Evolutionary conservation across 169 alveolate genomes (phyloP).

Genomic region (Plasmodium knowlesi): DNA sequence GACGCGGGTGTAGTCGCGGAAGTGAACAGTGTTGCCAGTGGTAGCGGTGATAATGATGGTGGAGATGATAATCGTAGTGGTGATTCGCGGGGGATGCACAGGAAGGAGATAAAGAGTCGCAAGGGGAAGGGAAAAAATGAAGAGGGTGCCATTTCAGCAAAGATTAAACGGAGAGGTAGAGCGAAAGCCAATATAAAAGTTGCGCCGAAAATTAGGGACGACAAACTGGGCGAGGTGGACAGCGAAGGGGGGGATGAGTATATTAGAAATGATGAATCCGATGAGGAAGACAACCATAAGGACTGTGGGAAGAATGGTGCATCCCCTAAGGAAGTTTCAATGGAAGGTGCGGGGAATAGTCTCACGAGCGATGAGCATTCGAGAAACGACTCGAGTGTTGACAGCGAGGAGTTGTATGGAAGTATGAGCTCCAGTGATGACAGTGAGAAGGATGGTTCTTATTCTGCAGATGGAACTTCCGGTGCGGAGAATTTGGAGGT

Average conservation of each 20-base stretch:
- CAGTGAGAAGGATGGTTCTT: background rate
- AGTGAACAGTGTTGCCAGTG: background rate
- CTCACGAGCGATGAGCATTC: background rate
- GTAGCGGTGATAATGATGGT: background rate
- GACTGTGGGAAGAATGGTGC: background rate
- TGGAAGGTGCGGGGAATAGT: background rate
- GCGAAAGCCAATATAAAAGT: background rate
- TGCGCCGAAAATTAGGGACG: background rate
- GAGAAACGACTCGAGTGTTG: background rate
- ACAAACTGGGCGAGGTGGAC: background rate
- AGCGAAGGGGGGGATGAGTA: background rate
- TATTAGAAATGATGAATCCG: background rate
- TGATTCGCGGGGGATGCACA: background rate
- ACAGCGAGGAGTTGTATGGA: slow-evolving; percentile 3
- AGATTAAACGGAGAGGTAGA: background rate
- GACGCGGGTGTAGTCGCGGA: background rate
- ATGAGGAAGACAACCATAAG: background rate
- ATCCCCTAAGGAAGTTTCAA: background rate
- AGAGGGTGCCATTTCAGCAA: background rate
- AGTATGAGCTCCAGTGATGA: slow-evolving; percentile 1
- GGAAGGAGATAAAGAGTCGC: background rate
- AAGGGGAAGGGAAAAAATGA: background rate
- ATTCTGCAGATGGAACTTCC: background rate
- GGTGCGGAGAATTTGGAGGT: background rate
- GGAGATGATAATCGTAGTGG: background rate